Evolutionary conservation across 2,329 filamentous ascomycete genomes (phyloP), one percentile per base, ranked within the genome.

Genomic region (Ascochyta viciae-villosae): DNA sequence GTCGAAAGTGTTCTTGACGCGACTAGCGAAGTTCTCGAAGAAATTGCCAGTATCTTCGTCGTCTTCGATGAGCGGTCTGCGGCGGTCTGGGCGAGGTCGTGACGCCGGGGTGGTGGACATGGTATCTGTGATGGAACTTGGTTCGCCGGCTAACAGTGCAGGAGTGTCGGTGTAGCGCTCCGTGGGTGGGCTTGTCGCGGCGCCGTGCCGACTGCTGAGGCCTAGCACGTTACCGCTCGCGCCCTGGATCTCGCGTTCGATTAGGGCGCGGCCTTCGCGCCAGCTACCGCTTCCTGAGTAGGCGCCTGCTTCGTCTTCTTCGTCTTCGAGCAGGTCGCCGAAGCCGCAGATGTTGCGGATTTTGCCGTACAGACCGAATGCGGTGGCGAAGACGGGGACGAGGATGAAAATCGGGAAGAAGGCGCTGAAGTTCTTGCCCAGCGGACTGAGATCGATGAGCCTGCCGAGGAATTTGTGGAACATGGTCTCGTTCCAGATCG

Each of bases 1-100:
- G 58, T 98, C 94, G 48, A 98, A 86, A 0, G 95, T 98, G 70
- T 99, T 99, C 76, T 88, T 90, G 66, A 99, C 88, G 33, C 94
- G 84, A 71, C 96, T 90, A 0, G 90, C 87, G 58, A 98, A 87
- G 31, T 89, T 88, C 63, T 90, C 85, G 70, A 98, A 92, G 74
- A 96, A 91, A 62, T 88, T 91, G 50, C 92, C 90, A 13, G 92
- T 87, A 29, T 90, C 88, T 1, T 85, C 83, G 0, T 85, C 83
- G 1, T 86, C 83, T 0, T 85, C 82, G 34, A 74, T 42, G 31
- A 67, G 55, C 51, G 70, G 64, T 40, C 66, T 61, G 22, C 69
- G 54, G 3, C 64, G 54, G 29, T 62, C 68, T 2, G 60, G 54
- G 7, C 64, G 57, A 3, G 63, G 34, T 8, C 58, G 19, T 1